phyloP scores from a whole-genome alignment of 768 basidiomycete genomes.

The Trametes cinnabarina region DNA sequence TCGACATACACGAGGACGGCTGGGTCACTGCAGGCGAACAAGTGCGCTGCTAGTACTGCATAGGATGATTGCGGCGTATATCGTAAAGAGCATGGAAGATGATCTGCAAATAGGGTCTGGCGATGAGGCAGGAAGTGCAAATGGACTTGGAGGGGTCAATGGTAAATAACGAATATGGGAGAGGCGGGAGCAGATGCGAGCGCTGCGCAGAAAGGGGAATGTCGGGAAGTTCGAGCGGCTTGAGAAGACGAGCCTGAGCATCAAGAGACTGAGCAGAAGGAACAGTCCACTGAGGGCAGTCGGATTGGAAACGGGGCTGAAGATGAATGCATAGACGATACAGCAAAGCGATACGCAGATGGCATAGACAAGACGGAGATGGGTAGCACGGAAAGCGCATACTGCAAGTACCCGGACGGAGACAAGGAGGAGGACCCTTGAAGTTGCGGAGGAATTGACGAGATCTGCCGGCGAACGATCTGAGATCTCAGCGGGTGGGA shows the following conservation, averaged over 20 bases:
- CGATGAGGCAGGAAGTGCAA: background rate
- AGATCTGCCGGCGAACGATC: constrained; percentile 8
- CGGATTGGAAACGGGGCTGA: background rate
- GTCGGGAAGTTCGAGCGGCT: constrained; percentile 1
- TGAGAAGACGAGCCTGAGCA: background rate
- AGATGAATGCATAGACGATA: too few species aligned
- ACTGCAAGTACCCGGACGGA: too few species aligned
- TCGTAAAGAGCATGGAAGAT: background rate
- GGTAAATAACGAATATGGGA: background rate
- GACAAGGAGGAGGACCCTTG: constrained; percentile 1
- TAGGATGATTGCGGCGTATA: background rate
- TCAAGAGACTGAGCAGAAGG: background rate
- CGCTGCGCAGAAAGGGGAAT: background rate
- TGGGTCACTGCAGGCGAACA: background rate
- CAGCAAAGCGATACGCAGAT: background rate
- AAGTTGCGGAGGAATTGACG: background rate
- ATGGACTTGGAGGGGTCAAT: background rate
- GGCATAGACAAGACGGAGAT: too few species aligned
- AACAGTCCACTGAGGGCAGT: background rate
- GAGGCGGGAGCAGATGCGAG: background rate
- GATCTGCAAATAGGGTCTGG: background rate
- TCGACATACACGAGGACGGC: background rate
- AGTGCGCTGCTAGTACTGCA: background rate
- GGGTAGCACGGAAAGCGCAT: too few species aligned
- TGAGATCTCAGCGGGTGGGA: constrained; percentile 10